Evolutionary conservation across 1,139 yeast genomes (phyloP), one percentile per base, ranked within the genome.

Genomic region (Hyphopichia buzzinii): DNA sequence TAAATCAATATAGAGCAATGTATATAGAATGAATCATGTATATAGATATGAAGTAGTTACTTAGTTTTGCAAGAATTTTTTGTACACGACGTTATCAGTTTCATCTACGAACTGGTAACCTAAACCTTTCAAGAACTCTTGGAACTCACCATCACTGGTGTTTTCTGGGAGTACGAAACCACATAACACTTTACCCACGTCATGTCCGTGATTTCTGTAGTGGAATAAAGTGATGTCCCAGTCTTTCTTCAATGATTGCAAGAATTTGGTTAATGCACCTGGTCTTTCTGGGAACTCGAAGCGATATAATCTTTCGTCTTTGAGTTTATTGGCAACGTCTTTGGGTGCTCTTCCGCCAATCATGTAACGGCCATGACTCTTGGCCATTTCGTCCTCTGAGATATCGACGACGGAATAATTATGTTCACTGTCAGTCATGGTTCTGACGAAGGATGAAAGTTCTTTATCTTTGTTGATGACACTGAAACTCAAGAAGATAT

Each of bases 231-330:
- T 84, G 41, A 94, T 79, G 56, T 90, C 92, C 97, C 97, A 92
- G 40, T 82, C 80, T 26, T 76, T 72, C 52, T 83, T 79, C 54
- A 92, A 64, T 13, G 84, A 75, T 31, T 74, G 75, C 51, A 92
- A 73, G 63, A 92, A 92, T 41, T 77, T 83, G 35, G 84, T 78
- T 51, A 92, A 72, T 1, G 98, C 97, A 30, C 96, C 95, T 1
- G 97, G 97, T 52, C 94, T 81, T 58, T 92, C 99, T 10, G 99
- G 99, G 70, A 92, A 94, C 61, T 89, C 97, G 53, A 92, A 92
- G 38, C 85, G 77, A 49, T 81, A 79, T 31, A 92, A 64, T 50
- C 84, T 79, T 61, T 92, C 99, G 45, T 85, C 73, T 22, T 76
- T 69, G 11, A 83, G 79, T 36, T 59, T 57, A 32, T 40, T 41